These are phyloP conservation scores for Myochromella boudieri DNA, from an alignment of 768 basidiomycete species.

Conservation along the genomic window DNA sequence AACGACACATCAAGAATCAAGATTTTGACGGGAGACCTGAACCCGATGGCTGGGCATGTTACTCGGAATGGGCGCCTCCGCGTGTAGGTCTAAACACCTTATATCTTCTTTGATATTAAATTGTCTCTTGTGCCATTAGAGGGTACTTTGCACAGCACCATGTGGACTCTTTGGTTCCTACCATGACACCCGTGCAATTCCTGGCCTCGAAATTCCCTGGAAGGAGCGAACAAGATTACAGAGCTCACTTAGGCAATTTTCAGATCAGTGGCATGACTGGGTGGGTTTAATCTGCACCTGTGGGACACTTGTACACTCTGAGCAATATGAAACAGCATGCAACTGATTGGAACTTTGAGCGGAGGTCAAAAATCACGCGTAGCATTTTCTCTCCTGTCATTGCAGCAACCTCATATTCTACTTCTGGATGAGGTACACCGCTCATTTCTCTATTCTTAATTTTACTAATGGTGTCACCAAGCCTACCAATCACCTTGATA, in stretches of 20 bases:
- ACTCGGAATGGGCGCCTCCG: slow-evolving; percentile 90
- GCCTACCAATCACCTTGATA: slow-evolving; percentile 97
- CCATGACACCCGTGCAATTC: slow-evolving; percentile 92
- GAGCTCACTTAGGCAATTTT: slow-evolving; percentile 93
- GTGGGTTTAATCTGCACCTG: slow-evolving; percentile 37
- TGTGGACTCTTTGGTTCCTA: slow-evolving; percentile 84
- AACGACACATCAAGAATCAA: slow-evolving; percentile 68
- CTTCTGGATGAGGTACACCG: slow-evolving; percentile 84
- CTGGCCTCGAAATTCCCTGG: slow-evolving; percentile 91
- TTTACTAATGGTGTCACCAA: slow-evolving; percentile 23
- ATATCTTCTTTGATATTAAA: neutral
- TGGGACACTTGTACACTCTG: neutral
- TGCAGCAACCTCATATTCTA: slow-evolving; percentile 89
- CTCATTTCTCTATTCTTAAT: neutral
- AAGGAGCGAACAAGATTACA: slow-evolving; percentile 93
- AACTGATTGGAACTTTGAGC: slow-evolving; percentile 86
- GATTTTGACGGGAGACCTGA: slow-evolving; percentile 81
- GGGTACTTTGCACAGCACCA: slow-evolving; percentile 96
- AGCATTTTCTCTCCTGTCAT: slow-evolving; percentile 83
- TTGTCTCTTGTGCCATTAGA: slow-evolving; percentile 35
- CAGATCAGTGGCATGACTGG: slow-evolving; percentile 97
- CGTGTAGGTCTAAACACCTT: slow-evolving; percentile 52
- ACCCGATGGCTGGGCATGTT: slow-evolving; percentile 74
- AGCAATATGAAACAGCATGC: slow-evolving; percentile 48
- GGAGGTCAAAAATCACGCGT: slow-evolving; percentile 98